Conservation (phyloP, 805 yeast species). For the Candida methanosorbosa region DNA sequence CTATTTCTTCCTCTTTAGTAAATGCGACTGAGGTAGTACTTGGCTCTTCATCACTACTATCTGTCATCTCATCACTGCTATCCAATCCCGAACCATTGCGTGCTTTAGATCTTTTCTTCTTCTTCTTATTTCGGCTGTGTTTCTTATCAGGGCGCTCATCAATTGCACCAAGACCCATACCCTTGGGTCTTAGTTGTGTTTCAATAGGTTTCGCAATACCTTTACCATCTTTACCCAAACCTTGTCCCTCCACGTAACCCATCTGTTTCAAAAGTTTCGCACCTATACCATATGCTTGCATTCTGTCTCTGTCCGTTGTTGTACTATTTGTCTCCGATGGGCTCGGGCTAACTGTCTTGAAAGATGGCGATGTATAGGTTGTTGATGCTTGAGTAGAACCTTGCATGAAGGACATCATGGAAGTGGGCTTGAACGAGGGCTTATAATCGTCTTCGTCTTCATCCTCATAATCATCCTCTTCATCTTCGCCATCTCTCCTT, state of each 20-base stretch:
- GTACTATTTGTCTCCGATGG: neutral
- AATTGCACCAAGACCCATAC: slow-evolving; percentile 80
- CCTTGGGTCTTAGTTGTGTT: slow-evolving; percentile 54
- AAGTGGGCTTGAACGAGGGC: neutral
- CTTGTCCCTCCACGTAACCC: slow-evolving; percentile 84
- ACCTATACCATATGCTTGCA: slow-evolving; percentile 66
- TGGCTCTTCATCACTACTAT: no score
- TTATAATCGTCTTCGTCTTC: slow-evolving; percentile 1
- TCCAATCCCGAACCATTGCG: no score
- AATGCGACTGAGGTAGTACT: neutral
- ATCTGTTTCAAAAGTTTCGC: slow-evolving; percentile 67
- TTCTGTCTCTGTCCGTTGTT: neutral
- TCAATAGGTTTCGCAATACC: slow-evolving; percentile 83
- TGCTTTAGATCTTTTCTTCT: neutral
- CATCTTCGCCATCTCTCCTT: neutral
- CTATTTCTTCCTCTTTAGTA: neutral
- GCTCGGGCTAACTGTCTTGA: neutral
- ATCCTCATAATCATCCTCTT: neutral
- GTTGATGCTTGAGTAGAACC: no score
- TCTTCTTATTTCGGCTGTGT: no score
- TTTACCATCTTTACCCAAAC: slow-evolving; percentile 63
- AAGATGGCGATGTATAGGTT: no score
- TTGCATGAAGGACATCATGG: neutral
- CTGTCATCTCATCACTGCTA: no score
- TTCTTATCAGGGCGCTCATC: no score